Percentiles rank a stretch among this genome's conserved stretches.
Evolutionary conservation across 208 protist species (phyloP).

Genomic region (Trichomonas tenax): DNA sequence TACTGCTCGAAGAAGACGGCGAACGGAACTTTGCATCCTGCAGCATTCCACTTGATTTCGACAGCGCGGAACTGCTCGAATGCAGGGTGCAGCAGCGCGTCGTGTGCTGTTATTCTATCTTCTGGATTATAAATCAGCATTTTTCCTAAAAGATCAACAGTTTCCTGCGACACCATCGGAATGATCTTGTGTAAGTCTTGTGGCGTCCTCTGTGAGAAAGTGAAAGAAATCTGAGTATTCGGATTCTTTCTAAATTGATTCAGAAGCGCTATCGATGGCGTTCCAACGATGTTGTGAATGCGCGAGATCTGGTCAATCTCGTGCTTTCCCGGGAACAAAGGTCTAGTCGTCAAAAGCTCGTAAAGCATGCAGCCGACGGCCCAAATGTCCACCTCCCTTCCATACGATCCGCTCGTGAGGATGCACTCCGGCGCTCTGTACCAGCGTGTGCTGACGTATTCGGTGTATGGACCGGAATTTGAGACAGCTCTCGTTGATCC

Average conservation of each 20-base stretch:
- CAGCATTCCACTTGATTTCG: neutral
- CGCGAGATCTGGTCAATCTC: neutral
- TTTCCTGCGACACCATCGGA: neutral
- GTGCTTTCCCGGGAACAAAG: slow-evolving; percentile 6
- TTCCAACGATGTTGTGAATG: neutral
- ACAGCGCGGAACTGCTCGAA: neutral
- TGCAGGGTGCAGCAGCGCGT: neutral
- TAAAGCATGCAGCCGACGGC: slow-evolving; percentile 1
- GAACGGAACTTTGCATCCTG: neutral
- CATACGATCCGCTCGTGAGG: slow-evolving; percentile 31
- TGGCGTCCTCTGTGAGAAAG: neutral
- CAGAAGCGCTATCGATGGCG: neutral
- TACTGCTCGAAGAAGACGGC: neutral
- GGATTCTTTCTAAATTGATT: neutral
- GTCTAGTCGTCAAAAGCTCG: neutral
- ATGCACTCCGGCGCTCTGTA: slow-evolving; percentile 65
- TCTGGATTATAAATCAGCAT: neutral
- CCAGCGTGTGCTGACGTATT: slow-evolving; percentile 70
- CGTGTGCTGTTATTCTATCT: neutral
- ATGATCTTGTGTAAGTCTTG: neutral
- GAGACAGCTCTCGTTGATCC: slow-evolving; percentile 59
- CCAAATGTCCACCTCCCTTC: neutral
- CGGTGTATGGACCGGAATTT: slow-evolving; percentile 55
- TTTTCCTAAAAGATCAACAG: neutral
- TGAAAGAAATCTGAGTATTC: neutral